Percentiles rank a stretch among this genome's conserved stretches.
Conservation (phyloP, 106 monocot species). For the Dendrobium nobile region DNA sequence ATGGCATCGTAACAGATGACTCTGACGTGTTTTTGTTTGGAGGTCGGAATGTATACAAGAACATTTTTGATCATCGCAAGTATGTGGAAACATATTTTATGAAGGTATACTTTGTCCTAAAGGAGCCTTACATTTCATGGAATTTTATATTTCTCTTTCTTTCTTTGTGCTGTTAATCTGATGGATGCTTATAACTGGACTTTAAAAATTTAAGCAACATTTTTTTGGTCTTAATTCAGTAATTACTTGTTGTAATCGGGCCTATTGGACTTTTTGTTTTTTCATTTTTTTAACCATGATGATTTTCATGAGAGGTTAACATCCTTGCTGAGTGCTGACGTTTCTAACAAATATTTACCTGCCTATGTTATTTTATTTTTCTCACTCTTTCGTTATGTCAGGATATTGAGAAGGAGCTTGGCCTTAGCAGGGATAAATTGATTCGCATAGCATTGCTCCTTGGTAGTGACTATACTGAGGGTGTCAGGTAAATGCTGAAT, state of each 20-base stretch:
- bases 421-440: slow-evolving; percentile 71
- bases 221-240: background rate
- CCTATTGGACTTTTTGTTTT: background rate
- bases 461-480: slow-evolving; percentile 98
- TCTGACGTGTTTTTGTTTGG: slow-evolving; percentile 98
- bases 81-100: slow-evolving; percentile 99
- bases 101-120: slow-evolving; percentile 49
- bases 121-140: background rate
- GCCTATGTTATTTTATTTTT: background rate
- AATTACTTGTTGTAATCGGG: background rate
- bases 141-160: background rate
- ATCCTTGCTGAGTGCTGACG: background rate
- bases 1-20: slow-evolving; percentile 98
- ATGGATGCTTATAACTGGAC: background rate
- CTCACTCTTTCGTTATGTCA: slow-evolving; percentile 24
- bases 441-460: slow-evolving; percentile 95
- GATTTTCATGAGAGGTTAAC: background rate
- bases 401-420: slow-evolving; percentile 97
- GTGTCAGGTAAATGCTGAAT: slow-evolving; percentile 59
- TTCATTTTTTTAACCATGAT: background rate
- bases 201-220: background rate
- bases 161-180: background rate
- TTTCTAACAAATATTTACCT: background rate
- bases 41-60: slow-evolving; percentile 78
- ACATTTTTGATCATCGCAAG: slow-evolving; percentile 97